phyloP scores from a whole-genome alignment of 306 rosid species.

The Neltuma alba region DNA sequence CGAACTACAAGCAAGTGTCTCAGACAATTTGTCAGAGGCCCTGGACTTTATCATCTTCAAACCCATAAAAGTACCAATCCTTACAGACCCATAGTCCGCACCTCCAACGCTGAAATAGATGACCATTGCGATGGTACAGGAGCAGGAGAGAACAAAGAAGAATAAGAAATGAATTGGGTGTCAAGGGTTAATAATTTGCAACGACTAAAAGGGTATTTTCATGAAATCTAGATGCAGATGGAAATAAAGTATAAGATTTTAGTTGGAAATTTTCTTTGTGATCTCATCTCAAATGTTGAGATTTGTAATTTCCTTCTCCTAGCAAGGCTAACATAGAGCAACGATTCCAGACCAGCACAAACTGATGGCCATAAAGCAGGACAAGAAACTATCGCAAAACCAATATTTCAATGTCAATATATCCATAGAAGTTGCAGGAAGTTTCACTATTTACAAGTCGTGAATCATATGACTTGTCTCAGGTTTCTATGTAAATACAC shows the following conservation, averaged over 20 bases:
- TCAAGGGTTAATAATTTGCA: background rate
- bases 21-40: constrained; percentile 61
- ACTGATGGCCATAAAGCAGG: too few relatives aligned
- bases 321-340: background rate
- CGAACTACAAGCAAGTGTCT: constrained; percentile 50
- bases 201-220: background rate
- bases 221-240: too few relatives aligned
- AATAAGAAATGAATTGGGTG: background rate
- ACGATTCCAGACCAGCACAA: constrained; percentile 12
- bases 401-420: too few relatives aligned
- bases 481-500: too few relatives aligned
- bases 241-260: too few relatives aligned
- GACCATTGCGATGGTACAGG: background rate
- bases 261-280: too few relatives aligned
- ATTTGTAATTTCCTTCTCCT: background rate
- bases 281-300: background rate
- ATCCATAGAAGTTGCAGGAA: too few relatives aligned
- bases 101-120: constrained; percentile 52
- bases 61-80: constrained; percentile 88
- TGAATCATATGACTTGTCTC: too few relatives aligned
- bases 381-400: too few relatives aligned
- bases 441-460: too few relatives aligned
- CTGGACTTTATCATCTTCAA: constrained; percentile 75
- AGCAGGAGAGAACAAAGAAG: constrained; percentile 9
- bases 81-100: constrained; percentile 57